Conservation (phyloP, 306 rosid species). For the Astragalus glycyphyllos region DNA sequence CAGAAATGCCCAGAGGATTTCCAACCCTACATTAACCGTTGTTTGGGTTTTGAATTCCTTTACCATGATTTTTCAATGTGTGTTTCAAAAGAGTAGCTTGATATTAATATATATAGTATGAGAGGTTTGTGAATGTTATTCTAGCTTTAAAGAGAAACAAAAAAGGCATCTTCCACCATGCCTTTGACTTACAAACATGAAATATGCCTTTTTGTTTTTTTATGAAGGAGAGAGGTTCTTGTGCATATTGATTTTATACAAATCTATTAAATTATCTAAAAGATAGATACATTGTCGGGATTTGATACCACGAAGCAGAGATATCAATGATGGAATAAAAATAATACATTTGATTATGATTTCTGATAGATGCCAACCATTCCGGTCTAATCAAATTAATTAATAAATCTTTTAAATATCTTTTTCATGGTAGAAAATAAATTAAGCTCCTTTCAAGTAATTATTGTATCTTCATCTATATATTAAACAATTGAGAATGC, state of each 20-base stretch:
- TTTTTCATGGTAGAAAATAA: background rate
- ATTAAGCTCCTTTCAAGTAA: no score
- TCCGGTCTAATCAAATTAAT: conserved; percentile 1
- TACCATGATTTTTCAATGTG: conserved; percentile 40
- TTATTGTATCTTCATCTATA: no score
- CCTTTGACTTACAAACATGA: background rate
- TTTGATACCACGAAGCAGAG: conserved; percentile 17
- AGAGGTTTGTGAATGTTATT: background rate
- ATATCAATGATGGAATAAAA: conserved; percentile 29
- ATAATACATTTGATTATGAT: background rate
- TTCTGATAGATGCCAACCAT: background rate
- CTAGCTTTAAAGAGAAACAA: background rate
- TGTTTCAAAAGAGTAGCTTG: background rate
- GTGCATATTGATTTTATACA: background rate
- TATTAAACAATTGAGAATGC: no score
- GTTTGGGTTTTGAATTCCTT: conserved; percentile 58
- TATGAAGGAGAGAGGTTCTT: background rate
- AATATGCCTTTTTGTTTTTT: conserved; percentile 25
- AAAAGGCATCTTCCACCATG: background rate
- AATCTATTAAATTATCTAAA: background rate
- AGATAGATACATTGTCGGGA: background rate
- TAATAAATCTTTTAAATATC: background rate
- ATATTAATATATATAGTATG: background rate
- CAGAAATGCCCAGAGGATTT: conserved; percentile 60
- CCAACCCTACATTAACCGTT: conserved; percentile 52